Evolutionary conservation across 176 grass and related monocot genomes (phyloP).

Genomic region (Metroxylon sagu): DNA sequence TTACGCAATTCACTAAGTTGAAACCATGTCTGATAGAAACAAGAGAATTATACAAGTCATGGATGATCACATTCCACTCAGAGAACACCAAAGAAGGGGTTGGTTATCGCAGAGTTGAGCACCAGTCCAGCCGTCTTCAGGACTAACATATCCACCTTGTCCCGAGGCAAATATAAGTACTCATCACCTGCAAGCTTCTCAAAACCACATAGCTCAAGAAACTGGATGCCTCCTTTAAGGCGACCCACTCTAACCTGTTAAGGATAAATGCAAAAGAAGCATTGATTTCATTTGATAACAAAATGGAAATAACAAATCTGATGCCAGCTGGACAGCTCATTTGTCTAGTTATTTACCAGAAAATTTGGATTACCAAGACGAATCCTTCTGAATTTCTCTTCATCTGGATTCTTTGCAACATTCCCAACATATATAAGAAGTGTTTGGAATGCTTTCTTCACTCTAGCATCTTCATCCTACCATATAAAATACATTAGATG

Average conservation of each 20-base stretch:
- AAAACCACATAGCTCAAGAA: slow-evolving; percentile 87
- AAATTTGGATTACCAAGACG: slow-evolving; percentile 58
- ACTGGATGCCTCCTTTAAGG: slow-evolving; percentile 49
- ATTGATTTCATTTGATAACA: not conserved
- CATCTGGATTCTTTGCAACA: slow-evolving; percentile 54
- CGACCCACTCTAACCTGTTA: slow-evolving; percentile 55
- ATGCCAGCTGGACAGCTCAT: not conserved
- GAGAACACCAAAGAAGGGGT: slow-evolving; percentile 73
- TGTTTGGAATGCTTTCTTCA: slow-evolving; percentile 60
- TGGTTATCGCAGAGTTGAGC: slow-evolving; percentile 53
- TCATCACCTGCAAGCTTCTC: slow-evolving; percentile 28
- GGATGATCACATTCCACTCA: slow-evolving; percentile 24
- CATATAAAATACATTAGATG: too few relatives aligned
- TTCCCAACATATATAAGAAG: slow-evolving; percentile 52
- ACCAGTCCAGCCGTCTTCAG: slow-evolving; percentile 31
- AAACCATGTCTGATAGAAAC: too few relatives aligned
- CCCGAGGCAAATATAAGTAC: slow-evolving; percentile 50
- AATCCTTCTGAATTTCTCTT: slow-evolving; percentile 72
- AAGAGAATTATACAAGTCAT: too few relatives aligned
- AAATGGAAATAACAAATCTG: too few relatives aligned
- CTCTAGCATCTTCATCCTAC: slow-evolving; percentile 48
- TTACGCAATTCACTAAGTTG: too few relatives aligned
- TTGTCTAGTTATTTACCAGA: slow-evolving; percentile 28
- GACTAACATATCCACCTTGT: slow-evolving; percentile 33
- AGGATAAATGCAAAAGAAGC: slow-evolving; percentile 4